A percentile compares a stretch with the other conserved stretches of the same genome.
phyloP scores from a whole-genome alignment of 352 stramenopile genomes.

The Phytophthora sp. region DNA sequence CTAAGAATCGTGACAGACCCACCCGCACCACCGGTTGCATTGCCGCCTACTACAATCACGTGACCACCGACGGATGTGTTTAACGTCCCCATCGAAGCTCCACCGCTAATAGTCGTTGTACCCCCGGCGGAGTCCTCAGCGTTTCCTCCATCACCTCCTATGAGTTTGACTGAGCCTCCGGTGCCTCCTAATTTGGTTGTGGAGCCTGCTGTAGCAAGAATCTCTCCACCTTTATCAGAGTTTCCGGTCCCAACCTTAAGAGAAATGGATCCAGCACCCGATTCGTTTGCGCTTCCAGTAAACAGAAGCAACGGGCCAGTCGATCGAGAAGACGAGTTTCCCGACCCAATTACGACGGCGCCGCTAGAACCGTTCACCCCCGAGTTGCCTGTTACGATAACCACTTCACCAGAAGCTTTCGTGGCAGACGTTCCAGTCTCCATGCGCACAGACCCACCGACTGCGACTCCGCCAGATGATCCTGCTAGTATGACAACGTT shows the following conservation, averaged over 20 bases:
- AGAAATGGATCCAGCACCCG: conserved; percentile 45
- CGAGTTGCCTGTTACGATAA: conserved; percentile 45
- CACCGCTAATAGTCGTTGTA: conserved; percentile 48
- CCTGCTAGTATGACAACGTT: conserved; percentile 41
- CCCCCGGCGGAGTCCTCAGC: conserved; percentile 52
- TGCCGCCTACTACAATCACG: conserved; percentile 52
- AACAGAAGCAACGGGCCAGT: conserved; percentile 55
- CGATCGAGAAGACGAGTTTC: conserved; percentile 42
- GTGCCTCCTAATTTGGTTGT: conserved; percentile 40
- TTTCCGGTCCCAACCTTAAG: conserved; percentile 45
- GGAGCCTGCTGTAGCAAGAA: conserved; percentile 39
- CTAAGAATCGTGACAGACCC: conserved; percentile 52
- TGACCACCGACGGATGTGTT: conserved; percentile 46
- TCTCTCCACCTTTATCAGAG: conserved; percentile 31
- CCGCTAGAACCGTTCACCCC: conserved; percentile 52
- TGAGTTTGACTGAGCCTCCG: conserved; percentile 36
- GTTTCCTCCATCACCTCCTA: conserved; percentile 30
- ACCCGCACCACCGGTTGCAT: conserved; percentile 45
- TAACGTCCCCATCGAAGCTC: conserved; percentile 41
- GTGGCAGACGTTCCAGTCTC: conserved; percentile 46
- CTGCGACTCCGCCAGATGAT: conserved; percentile 38
- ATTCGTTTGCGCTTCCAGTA: conserved; percentile 47
- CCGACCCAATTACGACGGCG: conserved; percentile 53
- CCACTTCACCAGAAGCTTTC: conserved; percentile 53
- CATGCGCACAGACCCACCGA: conserved; percentile 56